phyloP scores from a whole-genome alignment of 2,329 filamentous ascomycete genomes.

The Diaporthe sp. region DNA sequence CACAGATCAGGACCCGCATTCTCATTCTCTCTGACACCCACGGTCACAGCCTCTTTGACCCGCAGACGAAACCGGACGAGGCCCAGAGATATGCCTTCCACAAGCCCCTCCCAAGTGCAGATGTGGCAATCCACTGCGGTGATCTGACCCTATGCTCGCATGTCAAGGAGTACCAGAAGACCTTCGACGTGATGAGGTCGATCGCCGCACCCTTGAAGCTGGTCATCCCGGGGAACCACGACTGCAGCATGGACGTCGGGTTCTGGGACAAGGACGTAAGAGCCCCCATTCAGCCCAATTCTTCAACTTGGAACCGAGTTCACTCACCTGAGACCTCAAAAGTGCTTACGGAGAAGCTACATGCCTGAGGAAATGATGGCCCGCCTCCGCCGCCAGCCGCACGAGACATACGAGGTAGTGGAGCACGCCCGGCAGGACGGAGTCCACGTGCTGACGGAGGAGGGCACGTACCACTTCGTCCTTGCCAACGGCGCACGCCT shows the following conservation, averaged over 20 bases:
- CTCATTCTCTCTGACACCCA: slow-evolving; percentile 36
- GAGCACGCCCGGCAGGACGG: slow-evolving; percentile 25
- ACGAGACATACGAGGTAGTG: slow-evolving; percentile 46
- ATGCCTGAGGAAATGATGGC: not conserved
- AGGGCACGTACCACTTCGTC: slow-evolving; percentile 32
- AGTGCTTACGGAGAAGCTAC: slow-evolving; percentile 6
- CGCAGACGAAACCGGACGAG: not conserved
- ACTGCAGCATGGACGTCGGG: slow-evolving; percentile 16
- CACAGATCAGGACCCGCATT: slow-evolving; percentile 31
- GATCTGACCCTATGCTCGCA: slow-evolving; percentile 21
- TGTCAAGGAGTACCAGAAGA: slow-evolving; percentile 24
- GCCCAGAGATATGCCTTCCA: slow-evolving; percentile 22
- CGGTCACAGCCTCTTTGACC: slow-evolving; percentile 18
- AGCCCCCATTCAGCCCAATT: too few relatives aligned
- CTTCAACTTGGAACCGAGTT: too few relatives aligned
- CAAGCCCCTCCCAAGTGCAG: slow-evolving; percentile 27
- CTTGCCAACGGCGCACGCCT: slow-evolving; percentile 29
- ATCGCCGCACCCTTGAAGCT: slow-evolving; percentile 32
- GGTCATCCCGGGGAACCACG: slow-evolving; percentile 33
- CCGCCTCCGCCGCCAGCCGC: slow-evolving; percentile 45
- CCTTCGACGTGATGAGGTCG: slow-evolving; percentile 30
- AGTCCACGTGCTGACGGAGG: slow-evolving; percentile 20
- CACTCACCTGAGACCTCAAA: not conserved
- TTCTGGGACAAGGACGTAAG: slow-evolving; percentile 27
- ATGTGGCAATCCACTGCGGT: slow-evolving; percentile 33